phyloP scores from a whole-genome alignment of 1,139 yeast genomes.

The Yamadazyma kanchanaburiensis region DNA sequence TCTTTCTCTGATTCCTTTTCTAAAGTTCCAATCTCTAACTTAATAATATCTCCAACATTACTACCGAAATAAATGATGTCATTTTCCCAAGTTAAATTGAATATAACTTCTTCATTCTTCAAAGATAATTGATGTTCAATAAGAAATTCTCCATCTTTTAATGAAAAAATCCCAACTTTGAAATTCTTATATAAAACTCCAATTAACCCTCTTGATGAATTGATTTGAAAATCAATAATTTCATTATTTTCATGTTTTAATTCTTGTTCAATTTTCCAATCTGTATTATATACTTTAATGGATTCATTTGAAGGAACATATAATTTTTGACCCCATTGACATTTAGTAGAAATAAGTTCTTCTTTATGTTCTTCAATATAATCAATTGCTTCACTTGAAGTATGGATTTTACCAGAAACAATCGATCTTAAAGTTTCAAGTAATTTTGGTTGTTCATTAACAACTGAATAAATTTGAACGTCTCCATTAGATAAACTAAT shows the following conservation, averaged over 20 bases:
- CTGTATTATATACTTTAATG: constrained; percentile 35
- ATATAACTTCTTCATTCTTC: constrained; percentile 6
- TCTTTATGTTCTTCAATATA: constrained; percentile 35
- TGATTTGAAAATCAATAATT: constrained; percentile 11
- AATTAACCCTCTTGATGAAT: constrained; percentile 7
- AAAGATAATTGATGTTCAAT: constrained; percentile 6
- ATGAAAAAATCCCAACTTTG: constrained; percentile 10
- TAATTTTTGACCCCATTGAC: constrained; percentile 42
- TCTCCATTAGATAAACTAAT: constrained; percentile 68
- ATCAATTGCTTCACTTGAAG: constrained; percentile 37
- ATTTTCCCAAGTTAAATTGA: constrained; percentile 23
- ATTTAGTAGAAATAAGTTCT: constrained; percentile 32
- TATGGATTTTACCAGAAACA: constrained; percentile 31
- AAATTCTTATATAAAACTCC: constrained; percentile 12
- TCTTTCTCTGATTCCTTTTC: no score
- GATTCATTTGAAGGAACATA: constrained; percentile 36
- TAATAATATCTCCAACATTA: constrained; percentile 44
- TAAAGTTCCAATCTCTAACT: constrained; percentile 14
- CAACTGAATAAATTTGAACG: constrained; percentile 61
- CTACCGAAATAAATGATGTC: constrained; percentile 47
- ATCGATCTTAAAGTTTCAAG: constrained; percentile 40
- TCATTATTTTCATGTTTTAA: constrained; percentile 5
- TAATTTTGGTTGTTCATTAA: constrained; percentile 35
- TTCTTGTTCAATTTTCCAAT: constrained; percentile 18
- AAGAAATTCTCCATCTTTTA: constrained; percentile 7